These are phyloP conservation scores for Candida freyschussii DNA, from an alignment of 1,139 yeast genomes.

Conservation along the genomic window DNA sequence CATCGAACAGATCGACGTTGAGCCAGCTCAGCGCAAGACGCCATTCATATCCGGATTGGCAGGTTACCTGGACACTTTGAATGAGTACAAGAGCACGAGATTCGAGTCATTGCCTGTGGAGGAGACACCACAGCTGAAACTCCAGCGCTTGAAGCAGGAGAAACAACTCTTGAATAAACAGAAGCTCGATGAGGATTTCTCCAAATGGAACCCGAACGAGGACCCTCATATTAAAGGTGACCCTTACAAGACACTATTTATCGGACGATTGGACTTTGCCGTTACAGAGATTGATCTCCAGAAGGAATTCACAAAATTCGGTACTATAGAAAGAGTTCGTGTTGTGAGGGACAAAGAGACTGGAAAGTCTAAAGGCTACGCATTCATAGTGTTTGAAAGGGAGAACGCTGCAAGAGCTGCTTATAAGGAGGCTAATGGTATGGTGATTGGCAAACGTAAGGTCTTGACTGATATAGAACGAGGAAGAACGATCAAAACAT, in stretches of 20 bases:
- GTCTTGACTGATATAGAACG: conserved; percentile 80
- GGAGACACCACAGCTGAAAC: conserved; percentile 13
- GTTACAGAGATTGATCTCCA: conserved; percentile 69
- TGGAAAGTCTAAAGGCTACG: conserved; percentile 70
- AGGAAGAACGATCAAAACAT: conserved; percentile 66
- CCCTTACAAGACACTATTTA: conserved; percentile 74
- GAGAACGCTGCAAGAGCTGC: conserved; percentile 57
- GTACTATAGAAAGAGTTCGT: conserved; percentile 62
- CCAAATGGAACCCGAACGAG: conserved; percentile 49
- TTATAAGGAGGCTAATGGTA: conserved; percentile 52
- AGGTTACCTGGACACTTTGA: conserved; percentile 32
- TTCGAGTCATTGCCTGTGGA: conserved; percentile 3
- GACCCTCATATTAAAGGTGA: conserved; percentile 68
- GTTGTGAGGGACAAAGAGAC: conserved; percentile 57
- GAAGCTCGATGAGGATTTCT: conserved; percentile 30
- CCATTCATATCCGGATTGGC: conserved; percentile 49
- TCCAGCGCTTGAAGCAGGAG: conserved; percentile 28
- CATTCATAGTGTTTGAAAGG: conserved; percentile 67
- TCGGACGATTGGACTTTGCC: conserved; percentile 63
- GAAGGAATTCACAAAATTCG: conserved; percentile 57
- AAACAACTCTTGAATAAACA: conserved; percentile 22
- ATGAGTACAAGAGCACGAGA: conserved; percentile 27
- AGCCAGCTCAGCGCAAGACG: conserved; percentile 43
- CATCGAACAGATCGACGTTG: conserved; percentile 49
- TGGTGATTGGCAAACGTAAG: conserved; percentile 46